Base-by-base conservation (phyloP, 345 rosid species). In the Brassica carinata region DNA sequence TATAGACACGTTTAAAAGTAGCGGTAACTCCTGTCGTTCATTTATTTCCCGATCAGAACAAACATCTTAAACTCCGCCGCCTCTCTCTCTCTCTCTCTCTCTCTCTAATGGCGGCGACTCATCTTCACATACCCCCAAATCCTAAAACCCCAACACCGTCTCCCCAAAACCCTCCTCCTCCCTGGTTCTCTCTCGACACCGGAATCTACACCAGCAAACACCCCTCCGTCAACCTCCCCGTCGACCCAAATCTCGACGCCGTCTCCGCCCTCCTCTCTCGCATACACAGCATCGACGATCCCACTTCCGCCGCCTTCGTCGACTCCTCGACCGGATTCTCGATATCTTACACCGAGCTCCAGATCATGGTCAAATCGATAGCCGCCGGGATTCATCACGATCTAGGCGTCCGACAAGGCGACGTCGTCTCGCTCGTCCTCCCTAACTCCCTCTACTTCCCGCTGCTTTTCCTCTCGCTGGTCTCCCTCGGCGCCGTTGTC, bases 401-500 rank as follows among this genome's bases (percentile, higher is more conserved):
- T 2, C 15, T 84, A 19, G 94, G 97, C 33, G 53, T 92, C 40
- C 80, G 73, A 1, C 85, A 84, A 82, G 94, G 97, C 74, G 92
- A 94, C 48, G 88, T 87, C 29, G 92, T 94, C 14, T 80, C 91
- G 61, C 83, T 92, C 76, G 69, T 91, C 66, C 71, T 91, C 77
- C 97, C 97, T 33, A 94, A 92, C 77, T 90, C 94, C 43, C 70
- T 91, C 67, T 83, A 88, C 79, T 87, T 85, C 30, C 98, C 97
- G 0, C 2, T 91, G 15, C 69, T 90, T 45, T 88, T 91, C 83
- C 76, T 92, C 70, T 90, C 89, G 6, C 83, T 86, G 85, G 45
- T 94, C 7, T 83, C 85, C 17, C 63, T 88, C 48, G 97, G 97
- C 30, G 95, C 89, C 8, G 65, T 89, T 71, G 92, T 90, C 51